Conservation (phyloP, 1,139 yeast species). For the Sugiyamaella novakii region DNA sequence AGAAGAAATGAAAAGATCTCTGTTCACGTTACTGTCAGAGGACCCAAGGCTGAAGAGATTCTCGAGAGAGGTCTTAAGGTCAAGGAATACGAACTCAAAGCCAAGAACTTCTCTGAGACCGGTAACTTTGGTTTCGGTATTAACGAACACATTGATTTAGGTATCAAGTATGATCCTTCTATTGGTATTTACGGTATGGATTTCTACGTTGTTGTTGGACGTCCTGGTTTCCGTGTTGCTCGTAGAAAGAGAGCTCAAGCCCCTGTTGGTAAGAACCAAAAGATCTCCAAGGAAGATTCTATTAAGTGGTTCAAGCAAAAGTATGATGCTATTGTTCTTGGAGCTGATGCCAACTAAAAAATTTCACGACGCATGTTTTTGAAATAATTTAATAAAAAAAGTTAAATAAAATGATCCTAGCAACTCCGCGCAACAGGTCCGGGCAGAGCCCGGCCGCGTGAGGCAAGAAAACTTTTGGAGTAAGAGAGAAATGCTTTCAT, state of each 20-base stretch:
- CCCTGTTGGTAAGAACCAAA: slow-evolving; percentile 89
- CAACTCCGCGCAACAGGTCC: not conserved
- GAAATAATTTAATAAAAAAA: slow-evolving; percentile 14
- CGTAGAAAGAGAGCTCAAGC: slow-evolving; percentile 98
- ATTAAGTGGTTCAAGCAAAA: slow-evolving; percentile 99
- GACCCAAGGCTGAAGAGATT: slow-evolving; percentile 99
- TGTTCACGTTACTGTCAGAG: slow-evolving; percentile 99
- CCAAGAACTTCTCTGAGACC: slow-evolving; percentile 94
- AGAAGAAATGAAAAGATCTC: slow-evolving; percentile 99
- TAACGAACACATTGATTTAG: slow-evolving; percentile 99
- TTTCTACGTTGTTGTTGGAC: slow-evolving; percentile 98
- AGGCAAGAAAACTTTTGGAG: too few relatives aligned
- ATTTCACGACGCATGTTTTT: slow-evolving; percentile 17
- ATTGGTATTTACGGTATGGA: slow-evolving; percentile 99
- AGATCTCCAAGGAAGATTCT: slow-evolving; percentile 90
- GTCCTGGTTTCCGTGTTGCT: slow-evolving; percentile 99
- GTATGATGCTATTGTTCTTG: slow-evolving; percentile 94
- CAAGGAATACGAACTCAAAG: slow-evolving; percentile 96
- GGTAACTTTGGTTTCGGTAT: slow-evolving; percentile 99
- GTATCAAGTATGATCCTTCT: slow-evolving; percentile 99
- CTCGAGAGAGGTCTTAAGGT: slow-evolving; percentile 99
- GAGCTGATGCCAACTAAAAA: slow-evolving; percentile 11
- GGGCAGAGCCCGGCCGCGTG: not conserved
- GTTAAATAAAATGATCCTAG: slow-evolving; percentile 12
- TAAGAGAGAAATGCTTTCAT: too few relatives aligned